A percentile compares a stretch with the other conserved stretches of the same genome.
Evolutionary conservation across 805 yeast species (phyloP).

Genomic region (Wickerhamiella azyma): DNA sequence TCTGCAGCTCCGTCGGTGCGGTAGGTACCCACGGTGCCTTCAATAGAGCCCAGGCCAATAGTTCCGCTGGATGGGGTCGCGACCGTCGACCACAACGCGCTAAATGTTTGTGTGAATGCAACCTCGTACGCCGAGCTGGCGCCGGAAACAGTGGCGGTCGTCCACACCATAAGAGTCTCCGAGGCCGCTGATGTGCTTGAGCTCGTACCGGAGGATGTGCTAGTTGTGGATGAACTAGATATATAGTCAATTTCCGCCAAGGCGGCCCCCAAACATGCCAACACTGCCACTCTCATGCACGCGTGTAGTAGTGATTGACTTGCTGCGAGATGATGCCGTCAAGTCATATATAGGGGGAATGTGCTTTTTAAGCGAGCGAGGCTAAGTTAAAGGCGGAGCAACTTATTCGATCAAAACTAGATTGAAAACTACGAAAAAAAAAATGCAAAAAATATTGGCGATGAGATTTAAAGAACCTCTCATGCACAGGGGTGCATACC

Average conservation of each 20-base stretch:
- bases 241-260: not conserved
- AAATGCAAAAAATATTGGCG: no score
- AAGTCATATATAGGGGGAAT: no score
- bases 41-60: slow-evolving; percentile 61
- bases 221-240: not conserved
- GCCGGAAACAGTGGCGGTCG: slow-evolving; percentile 11
- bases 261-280: not conserved
- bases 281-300: not conserved
- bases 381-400: no score
- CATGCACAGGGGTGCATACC: no score
- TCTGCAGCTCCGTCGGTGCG: not conserved
- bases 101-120: slow-evolving; percentile 31
- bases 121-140: slow-evolving; percentile 26
- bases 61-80: slow-evolving; percentile 45
- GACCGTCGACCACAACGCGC: slow-evolving; percentile 27
- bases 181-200: not conserved
- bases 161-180: not conserved
- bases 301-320: not conserved
- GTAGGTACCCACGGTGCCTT: slow-evolving; percentile 52
- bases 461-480: no score
- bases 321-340: not conserved
- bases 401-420: no score
- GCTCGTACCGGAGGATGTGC: not conserved
- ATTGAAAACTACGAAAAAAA: no score
- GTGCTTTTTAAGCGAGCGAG: no score